Evolutionary conservation across 371 early-diverging fungal genomes (phyloP).

Genomic region (Mucor piriformis): DNA sequence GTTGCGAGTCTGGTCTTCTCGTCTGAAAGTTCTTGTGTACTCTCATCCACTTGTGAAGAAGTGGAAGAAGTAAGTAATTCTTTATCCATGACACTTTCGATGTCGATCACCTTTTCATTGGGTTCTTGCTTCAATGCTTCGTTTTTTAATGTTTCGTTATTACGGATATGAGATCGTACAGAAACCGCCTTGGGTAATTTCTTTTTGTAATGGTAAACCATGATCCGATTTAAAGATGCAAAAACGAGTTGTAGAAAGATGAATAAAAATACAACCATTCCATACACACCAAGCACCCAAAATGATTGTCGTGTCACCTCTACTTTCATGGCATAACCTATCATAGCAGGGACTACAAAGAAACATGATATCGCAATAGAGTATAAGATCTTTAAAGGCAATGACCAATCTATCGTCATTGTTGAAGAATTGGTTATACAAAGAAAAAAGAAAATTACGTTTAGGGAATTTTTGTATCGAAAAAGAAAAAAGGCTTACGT

Average conservation of each 20-base stretch:
- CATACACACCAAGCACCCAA: conserved; percentile 49
- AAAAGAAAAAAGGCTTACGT: background rate
- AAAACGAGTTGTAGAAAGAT: conserved; percentile 43
- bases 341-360: conserved; percentile 49
- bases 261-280: conserved; percentile 45
- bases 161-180: background rate
- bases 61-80: conserved; percentile 1
- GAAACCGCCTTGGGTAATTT: conserved; percentile 13
- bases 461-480: background rate
- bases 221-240: conserved; percentile 45
- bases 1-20: conserved; percentile 21
- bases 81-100: background rate
- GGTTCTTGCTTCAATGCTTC: background rate
- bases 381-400: conserved; percentile 46
- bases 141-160: background rate
- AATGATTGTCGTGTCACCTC: conserved; percentile 32
- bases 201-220: conserved; percentile 21
- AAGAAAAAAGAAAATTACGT: background rate
- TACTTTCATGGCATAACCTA: conserved; percentile 44
- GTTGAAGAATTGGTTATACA: background rate
- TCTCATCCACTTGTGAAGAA: conserved; percentile 4
- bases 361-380: conserved; percentile 42
- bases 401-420: conserved; percentile 33
- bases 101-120: conserved; percentile 3
- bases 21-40: background rate